phyloP scores from a whole-genome alignment of 2,329 filamentous ascomycete species.

The Colletotrichum sp. region DNA sequence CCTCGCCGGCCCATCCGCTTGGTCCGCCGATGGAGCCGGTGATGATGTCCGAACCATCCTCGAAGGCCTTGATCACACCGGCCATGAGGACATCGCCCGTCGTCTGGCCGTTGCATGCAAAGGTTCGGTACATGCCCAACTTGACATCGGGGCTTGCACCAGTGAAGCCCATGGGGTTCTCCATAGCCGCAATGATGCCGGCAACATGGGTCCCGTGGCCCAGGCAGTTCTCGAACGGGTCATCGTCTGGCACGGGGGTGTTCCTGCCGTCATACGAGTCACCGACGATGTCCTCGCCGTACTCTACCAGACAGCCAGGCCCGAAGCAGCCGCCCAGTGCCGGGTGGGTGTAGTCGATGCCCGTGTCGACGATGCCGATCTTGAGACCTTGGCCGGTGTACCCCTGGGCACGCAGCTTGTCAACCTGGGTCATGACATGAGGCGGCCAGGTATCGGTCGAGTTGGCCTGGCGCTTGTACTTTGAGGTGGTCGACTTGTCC shows the following conservation, averaged over 20 bases:
- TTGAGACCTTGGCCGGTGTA: conserved; percentile 56
- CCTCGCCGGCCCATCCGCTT: conserved; percentile 57
- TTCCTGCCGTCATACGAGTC: conserved; percentile 34
- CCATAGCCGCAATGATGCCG: conserved; percentile 49
- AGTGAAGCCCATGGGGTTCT: conserved; percentile 38
- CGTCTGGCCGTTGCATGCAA: conserved; percentile 34
- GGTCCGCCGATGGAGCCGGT: conserved; percentile 56
- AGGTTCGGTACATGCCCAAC: conserved; percentile 42
- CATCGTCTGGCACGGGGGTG: conserved; percentile 36
- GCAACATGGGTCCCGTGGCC: conserved; percentile 52
- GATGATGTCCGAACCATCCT: conserved; percentile 54
- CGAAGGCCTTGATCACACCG: conserved; percentile 43
- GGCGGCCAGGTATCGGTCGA: conserved; percentile 47
- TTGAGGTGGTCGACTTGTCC: background rate
- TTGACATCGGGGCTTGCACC: conserved; percentile 44
- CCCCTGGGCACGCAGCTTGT: conserved; percentile 54
- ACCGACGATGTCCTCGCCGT: conserved; percentile 49
- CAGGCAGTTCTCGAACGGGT: conserved; percentile 41
- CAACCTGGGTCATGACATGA: conserved; percentile 62
- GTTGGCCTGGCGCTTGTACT: conserved; percentile 14
- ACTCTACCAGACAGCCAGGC: conserved; percentile 46
- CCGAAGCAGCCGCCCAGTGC: conserved; percentile 55
- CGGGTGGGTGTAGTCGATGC: conserved; percentile 49
- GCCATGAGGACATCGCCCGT: conserved; percentile 42
- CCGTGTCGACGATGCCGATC: conserved; percentile 57